phyloP scores from a whole-genome alignment of 2,329 filamentous ascomycete species.

The Graphilbum fragrans region DNA sequence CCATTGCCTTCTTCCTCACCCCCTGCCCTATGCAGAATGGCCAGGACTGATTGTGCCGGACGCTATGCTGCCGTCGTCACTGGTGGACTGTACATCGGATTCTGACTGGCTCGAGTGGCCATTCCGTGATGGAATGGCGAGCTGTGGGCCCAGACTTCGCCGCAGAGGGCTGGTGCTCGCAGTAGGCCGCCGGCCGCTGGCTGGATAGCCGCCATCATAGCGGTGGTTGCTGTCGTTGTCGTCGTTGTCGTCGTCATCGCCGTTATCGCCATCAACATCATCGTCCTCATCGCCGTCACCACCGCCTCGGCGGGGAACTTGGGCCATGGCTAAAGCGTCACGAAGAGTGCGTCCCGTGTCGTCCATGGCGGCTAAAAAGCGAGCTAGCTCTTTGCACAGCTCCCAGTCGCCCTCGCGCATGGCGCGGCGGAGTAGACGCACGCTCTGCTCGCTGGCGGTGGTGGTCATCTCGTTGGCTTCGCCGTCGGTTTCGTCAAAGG shows the following conservation, averaged over 20 bases:
- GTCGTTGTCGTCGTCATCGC: background rate
- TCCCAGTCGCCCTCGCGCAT: conserved; percentile 88
- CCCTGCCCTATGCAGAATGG: background rate
- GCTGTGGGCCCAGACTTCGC: conserved; percentile 9
- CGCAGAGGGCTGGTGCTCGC: conserved; percentile 6
- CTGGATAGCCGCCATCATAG: background rate
- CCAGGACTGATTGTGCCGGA: conserved; percentile 2
- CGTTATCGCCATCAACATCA: conserved; percentile 14
- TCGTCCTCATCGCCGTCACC: conserved; percentile 4
- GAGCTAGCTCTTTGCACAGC: conserved; percentile 82
- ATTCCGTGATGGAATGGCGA: conserved; percentile 16
- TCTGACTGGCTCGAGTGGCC: conserved; percentile 7
- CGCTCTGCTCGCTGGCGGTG: conserved; percentile 62
- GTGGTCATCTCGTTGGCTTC: background rate
- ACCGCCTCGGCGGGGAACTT: conserved; percentile 14
- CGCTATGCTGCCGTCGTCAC: conserved; percentile 9
- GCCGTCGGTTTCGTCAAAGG: conserved; percentile 48
- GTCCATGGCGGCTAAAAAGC: conserved; percentile 91
- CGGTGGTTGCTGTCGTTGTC: background rate
- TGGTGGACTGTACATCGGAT: conserved; percentile 9
- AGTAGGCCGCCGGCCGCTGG: conserved; percentile 7
- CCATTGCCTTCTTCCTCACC: too few relatives aligned
- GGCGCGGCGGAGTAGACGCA: conserved; percentile 68
- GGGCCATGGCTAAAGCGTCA: conserved; percentile 55
- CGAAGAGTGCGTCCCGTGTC: conserved; percentile 69